Conservation (phyloP, 306 rosid genomes). For the Delonix regia region DNA sequence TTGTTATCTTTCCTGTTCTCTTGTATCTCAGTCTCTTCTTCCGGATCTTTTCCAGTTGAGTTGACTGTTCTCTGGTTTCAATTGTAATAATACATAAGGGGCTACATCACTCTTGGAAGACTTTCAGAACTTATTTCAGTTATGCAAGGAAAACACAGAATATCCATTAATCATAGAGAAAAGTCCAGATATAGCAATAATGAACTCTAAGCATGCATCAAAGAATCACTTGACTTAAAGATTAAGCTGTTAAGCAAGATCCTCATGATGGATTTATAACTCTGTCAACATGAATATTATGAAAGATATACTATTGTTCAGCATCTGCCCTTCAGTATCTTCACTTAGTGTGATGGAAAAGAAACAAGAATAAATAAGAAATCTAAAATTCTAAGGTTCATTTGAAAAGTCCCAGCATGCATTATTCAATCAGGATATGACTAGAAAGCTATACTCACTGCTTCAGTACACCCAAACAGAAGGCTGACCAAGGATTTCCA, state of each 20-base stretch:
- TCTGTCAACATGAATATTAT: not conserved
- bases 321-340: conserved; percentile 6
- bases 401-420: conserved; percentile 20
- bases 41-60: too few species aligned
- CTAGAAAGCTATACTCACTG: conserved; percentile 61
- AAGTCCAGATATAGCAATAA: not conserved
- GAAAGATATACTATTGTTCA: conserved; percentile 17
- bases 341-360: not conserved
- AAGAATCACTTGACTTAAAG: conserved; percentile 24
- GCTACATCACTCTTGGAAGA: too few species aligned
- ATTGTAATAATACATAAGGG: too few species aligned
- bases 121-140: not conserved
- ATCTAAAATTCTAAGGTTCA: conserved; percentile 2
- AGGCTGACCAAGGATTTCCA: conserved; percentile 89
- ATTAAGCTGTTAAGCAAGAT: not conserved
- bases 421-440: conserved; percentile 27
- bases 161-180: not conserved
- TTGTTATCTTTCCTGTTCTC: too few species aligned
- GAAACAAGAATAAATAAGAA: conserved; percentile 23
- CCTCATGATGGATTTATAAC: not conserved
- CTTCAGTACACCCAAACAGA: conserved; percentile 81
- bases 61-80: too few species aligned
- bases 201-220: conserved; percentile 21
- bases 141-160: conserved; percentile 5
- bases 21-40: too few species aligned